Evolutionary conservation across 441 rosid species (phyloP).

Genomic region (Breynia disticha): DNA sequence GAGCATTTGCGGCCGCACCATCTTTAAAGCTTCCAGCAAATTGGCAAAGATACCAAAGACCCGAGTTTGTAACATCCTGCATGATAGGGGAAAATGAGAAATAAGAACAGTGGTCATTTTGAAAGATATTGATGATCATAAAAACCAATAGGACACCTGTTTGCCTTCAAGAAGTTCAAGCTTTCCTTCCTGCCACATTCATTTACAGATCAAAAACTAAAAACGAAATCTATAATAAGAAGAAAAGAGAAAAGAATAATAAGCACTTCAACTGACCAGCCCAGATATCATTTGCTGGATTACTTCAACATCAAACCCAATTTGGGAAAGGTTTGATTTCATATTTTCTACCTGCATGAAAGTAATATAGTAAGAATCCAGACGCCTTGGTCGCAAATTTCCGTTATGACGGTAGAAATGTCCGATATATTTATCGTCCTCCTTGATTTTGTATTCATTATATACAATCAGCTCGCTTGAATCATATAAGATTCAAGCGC

Average conservation of each 20-base stretch:
- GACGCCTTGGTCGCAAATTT: too few relatives aligned
- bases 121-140: not conserved
- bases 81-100: slow-evolving; percentile 7
- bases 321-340: slow-evolving; percentile 64
- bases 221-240: slow-evolving; percentile 3
- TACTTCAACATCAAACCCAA: slow-evolving; percentile 59
- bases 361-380: slow-evolving; percentile 9
- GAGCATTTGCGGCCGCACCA: slow-evolving; percentile 26
- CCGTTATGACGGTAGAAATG: too few relatives aligned
- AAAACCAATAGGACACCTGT: slow-evolving; percentile 36
- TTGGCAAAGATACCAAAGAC: slow-evolving; percentile 70
- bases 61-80: slow-evolving; percentile 70
- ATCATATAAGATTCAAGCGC: too few relatives aligned
- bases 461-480: too few relatives aligned
- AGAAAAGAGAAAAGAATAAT: not conserved
- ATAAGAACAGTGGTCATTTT: not conserved
- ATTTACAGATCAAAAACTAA: slow-evolving; percentile 16
- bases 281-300: slow-evolving; percentile 68
- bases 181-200: slow-evolving; percentile 64
- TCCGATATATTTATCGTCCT: too few relatives aligned
- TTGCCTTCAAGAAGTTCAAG: slow-evolving; percentile 66
- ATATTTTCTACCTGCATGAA: slow-evolving; percentile 53
- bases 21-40: slow-evolving; percentile 48
- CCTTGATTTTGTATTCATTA: too few relatives aligned
- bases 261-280: slow-evolving; percentile 44